phyloP scores from a whole-genome alignment of 768 basidiomycete species.

The Lentinula lateritia region DNA sequence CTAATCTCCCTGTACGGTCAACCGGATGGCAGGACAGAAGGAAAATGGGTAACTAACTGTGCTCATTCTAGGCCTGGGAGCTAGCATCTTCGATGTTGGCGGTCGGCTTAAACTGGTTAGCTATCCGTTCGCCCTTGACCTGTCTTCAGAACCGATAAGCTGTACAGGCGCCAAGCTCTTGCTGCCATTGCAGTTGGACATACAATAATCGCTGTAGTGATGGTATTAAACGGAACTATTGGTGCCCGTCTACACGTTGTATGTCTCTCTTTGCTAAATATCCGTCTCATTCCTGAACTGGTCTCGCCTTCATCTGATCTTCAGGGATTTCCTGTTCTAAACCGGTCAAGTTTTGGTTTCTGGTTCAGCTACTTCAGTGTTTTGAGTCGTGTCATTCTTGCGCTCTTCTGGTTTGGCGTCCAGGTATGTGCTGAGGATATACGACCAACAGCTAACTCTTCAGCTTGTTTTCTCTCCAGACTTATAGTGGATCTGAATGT shows the following conservation, averaged over 20 bases:
- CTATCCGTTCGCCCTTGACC: background rate
- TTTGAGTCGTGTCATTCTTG: constrained; percentile 65
- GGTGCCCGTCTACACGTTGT: constrained; percentile 72
- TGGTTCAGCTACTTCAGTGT: constrained; percentile 88
- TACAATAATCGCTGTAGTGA: constrained; percentile 62
- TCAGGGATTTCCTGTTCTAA: constrained; percentile 47
- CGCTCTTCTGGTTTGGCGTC: constrained; percentile 81
- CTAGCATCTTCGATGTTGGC: constrained; percentile 73
- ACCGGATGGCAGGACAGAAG: constrained; percentile 11
- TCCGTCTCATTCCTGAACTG: constrained; percentile 40
- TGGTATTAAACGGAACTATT: constrained; percentile 74
- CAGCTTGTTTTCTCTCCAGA: constrained; percentile 20
- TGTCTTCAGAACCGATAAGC: background rate
- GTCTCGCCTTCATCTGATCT: background rate
- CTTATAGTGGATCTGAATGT: constrained; percentile 63
- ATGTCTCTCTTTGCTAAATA: background rate
- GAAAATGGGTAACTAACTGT: constrained; percentile 18
- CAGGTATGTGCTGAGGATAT: constrained; percentile 33
- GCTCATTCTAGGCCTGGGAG: constrained; percentile 34
- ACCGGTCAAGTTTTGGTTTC: constrained; percentile 83
- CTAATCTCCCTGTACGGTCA: constrained; percentile 22
- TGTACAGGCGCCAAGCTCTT: constrained; percentile 55
- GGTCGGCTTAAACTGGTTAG: constrained; percentile 64
- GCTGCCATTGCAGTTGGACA: constrained; percentile 70
- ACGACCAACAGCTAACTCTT: no score